Evolutionary conservation across 805 yeast genomes (phyloP).

Genomic region (Ogataea methylovora): DNA sequence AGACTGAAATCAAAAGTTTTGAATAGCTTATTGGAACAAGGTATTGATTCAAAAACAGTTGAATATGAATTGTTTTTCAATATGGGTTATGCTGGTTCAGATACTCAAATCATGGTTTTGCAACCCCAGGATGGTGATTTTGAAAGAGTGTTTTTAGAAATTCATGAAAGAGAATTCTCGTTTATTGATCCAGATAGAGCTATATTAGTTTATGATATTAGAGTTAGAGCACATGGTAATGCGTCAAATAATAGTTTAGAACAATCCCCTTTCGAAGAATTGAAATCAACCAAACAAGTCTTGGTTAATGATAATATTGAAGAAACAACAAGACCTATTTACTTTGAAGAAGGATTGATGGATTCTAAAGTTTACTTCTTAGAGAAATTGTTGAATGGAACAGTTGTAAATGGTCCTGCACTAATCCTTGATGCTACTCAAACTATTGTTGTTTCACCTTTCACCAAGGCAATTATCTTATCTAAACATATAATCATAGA

Average conservation of each 20-base stretch:
- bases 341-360: constrained; percentile 18
- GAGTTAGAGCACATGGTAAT: constrained; percentile 7
- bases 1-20: constrained; percentile 36
- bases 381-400: constrained; percentile 14
- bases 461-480: constrained; percentile 15
- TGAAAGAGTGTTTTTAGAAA: constrained; percentile 14
- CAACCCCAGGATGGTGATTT: constrained; percentile 18
- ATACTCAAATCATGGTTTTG: constrained; percentile 70
- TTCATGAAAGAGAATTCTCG: constrained; percentile 26
- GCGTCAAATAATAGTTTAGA: too few relatives aligned
- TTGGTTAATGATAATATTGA: not conserved
- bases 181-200: constrained; percentile 19
- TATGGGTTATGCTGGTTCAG: constrained; percentile 83
- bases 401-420: constrained; percentile 18
- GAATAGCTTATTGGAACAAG: constrained; percentile 40
- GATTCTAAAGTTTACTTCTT: constrained; percentile 14
- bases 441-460: constrained; percentile 19
- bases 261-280: too few relatives aligned
- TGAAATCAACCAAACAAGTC: constrained; percentile 22
- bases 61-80: constrained; percentile 60
- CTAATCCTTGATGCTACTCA: constrained; percentile 21
- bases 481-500: constrained; percentile 18
- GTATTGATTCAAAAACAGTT: constrained; percentile 38
- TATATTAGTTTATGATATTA: constrained; percentile 22
- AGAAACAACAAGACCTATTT: too few relatives aligned